Percentiles rank a stretch among this genome's conserved stretches.
Conservation (phyloP, 495 filamentous ascomycete species). For the Clohesyomyces aquaticus region DNA sequence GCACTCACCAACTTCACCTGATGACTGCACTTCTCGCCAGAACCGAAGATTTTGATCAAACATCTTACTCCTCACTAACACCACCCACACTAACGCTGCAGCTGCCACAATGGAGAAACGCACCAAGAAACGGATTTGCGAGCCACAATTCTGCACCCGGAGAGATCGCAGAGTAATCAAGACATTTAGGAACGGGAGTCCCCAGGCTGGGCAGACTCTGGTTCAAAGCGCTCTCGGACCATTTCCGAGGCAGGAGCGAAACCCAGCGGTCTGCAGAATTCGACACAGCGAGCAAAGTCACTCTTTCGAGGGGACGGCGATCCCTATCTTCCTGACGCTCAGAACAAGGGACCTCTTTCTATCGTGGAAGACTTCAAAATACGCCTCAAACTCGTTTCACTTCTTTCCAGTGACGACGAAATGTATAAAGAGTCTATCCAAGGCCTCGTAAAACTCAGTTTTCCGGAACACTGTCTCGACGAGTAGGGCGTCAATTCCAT, state of each 20-base stretch:
- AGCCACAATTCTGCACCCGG: too few species aligned
- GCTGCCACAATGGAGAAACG: neutral
- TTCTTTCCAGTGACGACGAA: neutral
- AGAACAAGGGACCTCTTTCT: neutral
- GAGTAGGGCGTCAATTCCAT: conserved; percentile 22
- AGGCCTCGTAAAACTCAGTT: conserved; percentile 27
- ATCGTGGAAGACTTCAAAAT: conserved; percentile 14
- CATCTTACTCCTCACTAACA: neutral
- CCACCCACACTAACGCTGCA: neutral
- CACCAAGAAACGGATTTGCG: neutral
- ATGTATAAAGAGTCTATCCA: conserved; percentile 24
- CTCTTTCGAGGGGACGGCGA: conserved; percentile 5
- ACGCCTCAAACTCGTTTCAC: conserved; percentile 12
- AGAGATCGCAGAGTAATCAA: too few species aligned
- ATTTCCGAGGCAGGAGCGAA: neutral
- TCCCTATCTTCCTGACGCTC: conserved; percentile 2
- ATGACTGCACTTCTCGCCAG: neutral
- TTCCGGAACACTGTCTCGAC: conserved; percentile 24
- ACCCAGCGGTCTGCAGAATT: too few species aligned
- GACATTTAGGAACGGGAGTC: neutral
- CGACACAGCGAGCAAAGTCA: neutral
- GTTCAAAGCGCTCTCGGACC: neutral
- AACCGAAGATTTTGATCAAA: neutral
- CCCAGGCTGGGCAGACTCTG: neutral
- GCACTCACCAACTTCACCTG: neutral